A percentile compares a stretch with the other conserved stretches of the same genome.
phyloP scores from a whole-genome alignment of 1,284 basidiomycete species.

The Microbotryomycetes sp. region DNA sequence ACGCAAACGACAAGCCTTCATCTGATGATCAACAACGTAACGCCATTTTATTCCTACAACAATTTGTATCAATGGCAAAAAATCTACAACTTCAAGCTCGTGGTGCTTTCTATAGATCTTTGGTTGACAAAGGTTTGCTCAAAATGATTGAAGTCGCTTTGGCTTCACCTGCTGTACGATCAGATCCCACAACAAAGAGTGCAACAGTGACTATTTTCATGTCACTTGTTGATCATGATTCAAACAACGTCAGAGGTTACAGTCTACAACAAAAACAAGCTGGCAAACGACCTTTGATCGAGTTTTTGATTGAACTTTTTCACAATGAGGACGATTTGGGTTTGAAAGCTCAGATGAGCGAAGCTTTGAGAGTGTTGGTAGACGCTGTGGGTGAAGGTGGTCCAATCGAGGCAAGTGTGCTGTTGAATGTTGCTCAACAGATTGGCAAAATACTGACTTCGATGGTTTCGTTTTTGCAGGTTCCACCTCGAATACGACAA shows the following conservation, averaged over 20 bases:
- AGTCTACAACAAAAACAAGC: slow-evolving; percentile 55
- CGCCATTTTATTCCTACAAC: slow-evolving; percentile 79
- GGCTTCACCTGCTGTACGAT: slow-evolving; percentile 36
- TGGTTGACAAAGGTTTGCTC: slow-evolving; percentile 82
- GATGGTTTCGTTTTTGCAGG: slow-evolving; percentile 4
- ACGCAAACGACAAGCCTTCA: slow-evolving; percentile 18
- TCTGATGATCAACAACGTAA: slow-evolving; percentile 51
- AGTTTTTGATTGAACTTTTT: slow-evolving; percentile 69
- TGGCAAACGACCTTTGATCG: slow-evolving; percentile 55
- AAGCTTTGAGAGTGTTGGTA: slow-evolving; percentile 77
- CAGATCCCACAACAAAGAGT: slow-evolving; percentile 57
- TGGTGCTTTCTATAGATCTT: slow-evolving; percentile 76
- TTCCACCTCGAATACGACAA: slow-evolving; percentile 31
- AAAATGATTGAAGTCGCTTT: slow-evolving; percentile 74
- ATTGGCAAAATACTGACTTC: background rate
- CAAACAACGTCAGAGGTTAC: slow-evolving; percentile 76
- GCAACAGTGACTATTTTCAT: slow-evolving; percentile 83
- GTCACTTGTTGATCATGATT: slow-evolving; percentile 83
- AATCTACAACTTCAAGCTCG: slow-evolving; percentile 85
- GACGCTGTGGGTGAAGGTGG: slow-evolving; percentile 50
- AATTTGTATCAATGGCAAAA: slow-evolving; percentile 92
- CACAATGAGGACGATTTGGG: slow-evolving; percentile 73
- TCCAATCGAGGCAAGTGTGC: slow-evolving; percentile 42
- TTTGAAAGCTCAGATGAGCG: slow-evolving; percentile 82
- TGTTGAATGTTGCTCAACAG: background rate